Base-by-base conservation (phyloP, 345 rosid genomes). In the Eutrema yunnanense region DNA sequence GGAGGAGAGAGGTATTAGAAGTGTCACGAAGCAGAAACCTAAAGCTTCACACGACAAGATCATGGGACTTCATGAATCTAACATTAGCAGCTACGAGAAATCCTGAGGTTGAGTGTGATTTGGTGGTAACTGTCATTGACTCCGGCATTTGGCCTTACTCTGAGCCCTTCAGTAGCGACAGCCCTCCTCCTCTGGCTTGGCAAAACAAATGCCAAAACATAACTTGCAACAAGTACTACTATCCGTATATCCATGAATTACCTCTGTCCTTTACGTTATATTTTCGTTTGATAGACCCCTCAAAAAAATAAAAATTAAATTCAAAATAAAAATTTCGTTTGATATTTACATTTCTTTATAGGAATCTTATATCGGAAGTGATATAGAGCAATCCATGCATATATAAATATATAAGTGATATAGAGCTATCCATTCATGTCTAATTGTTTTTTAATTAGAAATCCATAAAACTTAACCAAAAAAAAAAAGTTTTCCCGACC, bases 1-100 rank as follows among this genome's bases (percentile, higher is more conserved):
- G 22, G 4, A 73, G 49, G 29, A 64, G 65, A 46, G 72, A 63
- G 9, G 72, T 73, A 22, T 12, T 73, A 44, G 51, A 65, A 26
- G 78, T 65, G 16, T 65, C 36, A 48, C 72, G 19, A 10, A 73
- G 65, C 6, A 73, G 52, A 73, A 19, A 56, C 32, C 13, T 73
- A 16, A 40, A 73, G 59, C 78, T 58, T 48, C 72, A 73, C n/a
- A 73, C 78, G 26, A 73, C 78, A 47, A 65, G 78, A 73, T 65
- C 78, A 63, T 73, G 78, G 66, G 78, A 73, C 78, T 65, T 65
- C 6, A 38, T 73, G 71, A 66, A 58, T 64, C 51, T 73, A 46
- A 33, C 60, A 43, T 55, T 57, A 56, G 2, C 37, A 14, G 51
- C 65, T 40, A 4, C 57, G 46, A 32, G 78, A 47, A 38, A 27